Conservation (phyloP, 1,284 basidiomycete species). For the Rhodotorula sp. region DNA sequence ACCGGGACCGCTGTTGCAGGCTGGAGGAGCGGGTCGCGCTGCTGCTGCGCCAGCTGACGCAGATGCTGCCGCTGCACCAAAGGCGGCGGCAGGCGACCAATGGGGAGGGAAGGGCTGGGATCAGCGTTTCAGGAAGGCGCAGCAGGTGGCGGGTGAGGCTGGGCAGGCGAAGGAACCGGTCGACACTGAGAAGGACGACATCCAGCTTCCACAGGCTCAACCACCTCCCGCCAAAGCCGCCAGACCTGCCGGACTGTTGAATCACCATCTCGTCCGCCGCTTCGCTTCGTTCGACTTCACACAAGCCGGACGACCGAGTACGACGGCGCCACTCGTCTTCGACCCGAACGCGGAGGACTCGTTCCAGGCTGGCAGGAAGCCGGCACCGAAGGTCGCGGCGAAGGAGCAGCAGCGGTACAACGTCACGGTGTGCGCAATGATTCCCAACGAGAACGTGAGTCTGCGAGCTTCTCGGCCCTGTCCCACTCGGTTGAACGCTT, state of each 20-base stretch:
- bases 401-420: slow-evolving; percentile 4
- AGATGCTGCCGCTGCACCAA: not conserved
- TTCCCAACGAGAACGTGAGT: slow-evolving; percentile 27
- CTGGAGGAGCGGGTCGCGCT: slow-evolving; percentile 16
- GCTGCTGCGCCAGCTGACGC: not conserved
- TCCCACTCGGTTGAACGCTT: not conserved
- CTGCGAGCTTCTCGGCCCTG: too few relatives aligned
- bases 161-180: not conserved
- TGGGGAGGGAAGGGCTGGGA: slow-evolving; percentile 29
- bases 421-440: slow-evolving; percentile 31
- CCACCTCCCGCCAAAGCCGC: not conserved
- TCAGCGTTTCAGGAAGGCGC: slow-evolving; percentile 26
- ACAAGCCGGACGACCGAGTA: not conserved
- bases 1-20: slow-evolving; percentile 24
- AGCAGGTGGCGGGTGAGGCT: not conserved
- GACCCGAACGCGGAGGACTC: slow-evolving; percentile 16
- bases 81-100: slow-evolving; percentile 10
- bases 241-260: not conserved
- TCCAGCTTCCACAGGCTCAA: not conserved
- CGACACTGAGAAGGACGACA: not conserved
- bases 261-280: slow-evolving; percentile 30
- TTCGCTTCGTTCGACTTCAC: slow-evolving; percentile 7
- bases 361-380: not conserved
- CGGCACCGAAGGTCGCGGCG: not conserved
- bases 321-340: not conserved